Percentiles rank a stretch among this genome's conserved stretches.
Evolutionary conservation across 1,139 yeast genomes (phyloP).

Genomic region (Casaregolazyma suthepensis): DNA sequence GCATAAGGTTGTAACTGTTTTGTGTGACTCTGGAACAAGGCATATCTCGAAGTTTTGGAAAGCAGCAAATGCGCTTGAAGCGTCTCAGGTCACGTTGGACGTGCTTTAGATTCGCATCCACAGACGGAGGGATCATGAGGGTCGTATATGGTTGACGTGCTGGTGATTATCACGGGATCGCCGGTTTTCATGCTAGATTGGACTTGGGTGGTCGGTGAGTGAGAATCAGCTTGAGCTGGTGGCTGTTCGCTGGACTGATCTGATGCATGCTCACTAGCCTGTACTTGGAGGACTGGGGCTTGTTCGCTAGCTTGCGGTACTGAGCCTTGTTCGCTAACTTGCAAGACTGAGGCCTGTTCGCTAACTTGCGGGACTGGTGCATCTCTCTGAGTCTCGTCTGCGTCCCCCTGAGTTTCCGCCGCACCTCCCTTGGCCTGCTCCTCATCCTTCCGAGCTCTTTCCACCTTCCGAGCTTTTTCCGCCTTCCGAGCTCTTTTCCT

Average conservation of each 20-base stretch:
- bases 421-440: no score
- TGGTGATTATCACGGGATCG: neutral
- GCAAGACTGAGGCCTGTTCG: no score
- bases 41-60: constrained; percentile 93
- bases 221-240: neutral
- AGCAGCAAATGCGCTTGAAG: constrained; percentile 14
- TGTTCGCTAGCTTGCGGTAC: no score
- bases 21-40: constrained; percentile 88
- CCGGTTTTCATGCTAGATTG: neutral
- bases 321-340: no score
- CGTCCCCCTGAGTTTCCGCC: no score
- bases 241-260: neutral
- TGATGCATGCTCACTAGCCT: neutral
- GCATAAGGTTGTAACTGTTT: constrained; percentile 71
- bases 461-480: no score
- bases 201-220: no score
- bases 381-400: no score
- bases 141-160: neutral
- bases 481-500: neutral
- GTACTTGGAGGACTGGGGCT: neutral
- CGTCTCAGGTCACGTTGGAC: constrained; percentile 3
- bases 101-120: neutral
- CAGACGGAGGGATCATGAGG: constrained; percentile 7
- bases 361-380: no score
- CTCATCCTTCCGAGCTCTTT: no score